Evolutionary conservation across 768 basidiomycete genomes (phyloP).

Genomic region (Galerina sulciceps): DNA sequence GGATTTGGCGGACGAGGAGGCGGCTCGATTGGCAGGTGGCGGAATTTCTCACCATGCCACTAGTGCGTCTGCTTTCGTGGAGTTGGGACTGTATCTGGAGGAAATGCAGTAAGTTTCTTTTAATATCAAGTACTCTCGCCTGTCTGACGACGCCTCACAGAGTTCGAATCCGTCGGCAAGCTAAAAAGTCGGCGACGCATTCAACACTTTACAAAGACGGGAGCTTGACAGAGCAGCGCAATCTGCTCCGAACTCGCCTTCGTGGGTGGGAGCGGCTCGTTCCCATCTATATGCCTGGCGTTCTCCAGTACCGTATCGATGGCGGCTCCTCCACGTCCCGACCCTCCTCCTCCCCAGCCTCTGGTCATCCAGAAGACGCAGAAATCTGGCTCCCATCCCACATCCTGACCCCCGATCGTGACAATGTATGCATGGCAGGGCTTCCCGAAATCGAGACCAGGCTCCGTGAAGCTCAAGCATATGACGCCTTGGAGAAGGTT

Average conservation of each 20-base stretch:
- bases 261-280: constrained; percentile 10
- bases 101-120: constrained; percentile 17
- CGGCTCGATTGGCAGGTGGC: not conserved
- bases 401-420: not conserved
- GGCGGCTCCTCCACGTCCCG: not conserved
- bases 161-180: not conserved
- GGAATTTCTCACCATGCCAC: constrained; percentile 9
- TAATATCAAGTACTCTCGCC: not conserved
- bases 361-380: not conserved
- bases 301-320: constrained; percentile 10
- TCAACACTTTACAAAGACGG: not conserved
- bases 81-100: constrained; percentile 20
- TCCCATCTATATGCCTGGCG: constrained; percentile 16
- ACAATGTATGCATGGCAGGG: not conserved
- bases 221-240: constrained; percentile 10
- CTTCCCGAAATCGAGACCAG: constrained; percentile 11
- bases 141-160: not conserved
- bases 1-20: constrained; percentile 2
- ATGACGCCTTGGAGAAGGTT: constrained; percentile 6
- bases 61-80: constrained; percentile 14
- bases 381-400: not conserved
- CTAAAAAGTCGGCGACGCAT: not conserved
- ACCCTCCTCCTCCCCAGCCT: not conserved
- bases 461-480: constrained; percentile 6
- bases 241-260: constrained; percentile 7